phyloP scores from a whole-genome alignment of 1,284 basidiomycete species.

The Phlebopus sp. region DNA sequence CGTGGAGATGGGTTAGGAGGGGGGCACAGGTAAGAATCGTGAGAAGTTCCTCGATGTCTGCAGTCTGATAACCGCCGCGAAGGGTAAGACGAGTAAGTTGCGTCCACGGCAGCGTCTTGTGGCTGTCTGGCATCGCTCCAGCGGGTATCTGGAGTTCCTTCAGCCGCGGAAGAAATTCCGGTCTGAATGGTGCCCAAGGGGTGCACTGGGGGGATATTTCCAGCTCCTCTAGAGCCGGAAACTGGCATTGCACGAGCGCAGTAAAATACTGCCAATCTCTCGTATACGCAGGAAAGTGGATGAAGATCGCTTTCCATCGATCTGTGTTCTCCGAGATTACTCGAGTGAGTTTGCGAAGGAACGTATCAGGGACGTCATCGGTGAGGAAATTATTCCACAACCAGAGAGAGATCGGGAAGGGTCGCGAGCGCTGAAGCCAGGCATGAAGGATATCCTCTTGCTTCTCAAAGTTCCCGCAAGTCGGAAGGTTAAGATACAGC shows the following conservation, averaged over 20 bases:
- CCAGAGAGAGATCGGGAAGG: slow-evolving; percentile 26
- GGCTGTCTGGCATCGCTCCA: slow-evolving; percentile 29
- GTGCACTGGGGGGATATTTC: slow-evolving; percentile 32
- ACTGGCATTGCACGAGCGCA: slow-evolving; percentile 21
- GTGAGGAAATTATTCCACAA: slow-evolving; percentile 32
- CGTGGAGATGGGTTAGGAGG: slow-evolving; percentile 27
- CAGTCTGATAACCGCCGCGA: slow-evolving; percentile 27
- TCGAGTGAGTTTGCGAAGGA: slow-evolving; percentile 23
- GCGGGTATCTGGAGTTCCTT: slow-evolving; percentile 29
- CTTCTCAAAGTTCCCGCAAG: slow-evolving; percentile 18
- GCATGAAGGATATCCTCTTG: slow-evolving; percentile 26
- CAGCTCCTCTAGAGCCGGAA: slow-evolving; percentile 29
- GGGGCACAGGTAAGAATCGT: slow-evolving; percentile 25
- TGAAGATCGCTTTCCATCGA: slow-evolving; percentile 29
- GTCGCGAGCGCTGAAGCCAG: slow-evolving; percentile 28
- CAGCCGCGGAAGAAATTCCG: slow-evolving; percentile 23
- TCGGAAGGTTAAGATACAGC: slow-evolving; percentile 30
- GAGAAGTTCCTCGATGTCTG: slow-evolving; percentile 26
- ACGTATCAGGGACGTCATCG: slow-evolving; percentile 25
- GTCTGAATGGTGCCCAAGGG: slow-evolving; percentile 30
- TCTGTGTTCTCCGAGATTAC: slow-evolving; percentile 22
- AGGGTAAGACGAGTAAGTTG: slow-evolving; percentile 31
- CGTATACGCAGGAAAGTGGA: slow-evolving; percentile 28
- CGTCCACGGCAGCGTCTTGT: slow-evolving; percentile 28
- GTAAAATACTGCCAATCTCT: slow-evolving; percentile 27